These are phyloP conservation scores for Lathyrus aphaca DNA, from an alignment of 306 rosid genomes.

Conservation along the genomic window DNA sequence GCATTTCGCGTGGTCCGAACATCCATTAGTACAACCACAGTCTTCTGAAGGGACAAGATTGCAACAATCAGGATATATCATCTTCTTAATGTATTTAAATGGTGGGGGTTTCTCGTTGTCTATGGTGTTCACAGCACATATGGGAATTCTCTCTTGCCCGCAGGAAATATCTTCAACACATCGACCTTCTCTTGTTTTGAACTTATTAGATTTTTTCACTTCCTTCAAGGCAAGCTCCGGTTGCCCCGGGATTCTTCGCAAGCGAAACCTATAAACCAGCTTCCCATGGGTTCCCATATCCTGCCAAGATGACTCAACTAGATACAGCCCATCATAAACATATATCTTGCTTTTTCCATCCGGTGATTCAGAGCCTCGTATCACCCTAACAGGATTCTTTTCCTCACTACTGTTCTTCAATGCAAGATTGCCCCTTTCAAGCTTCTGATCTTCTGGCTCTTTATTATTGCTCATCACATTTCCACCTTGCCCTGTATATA, in stretches of 20 bases:
- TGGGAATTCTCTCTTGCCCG: slow-evolving; percentile 77
- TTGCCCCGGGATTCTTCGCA: slow-evolving; percentile 72
- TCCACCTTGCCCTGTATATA: slow-evolving; percentile 91
- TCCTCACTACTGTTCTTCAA: slow-evolving; percentile 73
- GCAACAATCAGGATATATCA: slow-evolving; percentile 72
- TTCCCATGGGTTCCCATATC: slow-evolving; percentile 81
- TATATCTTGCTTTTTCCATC: slow-evolving; percentile 67
- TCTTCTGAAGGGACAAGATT: slow-evolving; percentile 56
- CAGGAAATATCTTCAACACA: slow-evolving; percentile 76
- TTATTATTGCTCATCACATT: slow-evolving; percentile 63
- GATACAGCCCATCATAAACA: slow-evolving; percentile 84
- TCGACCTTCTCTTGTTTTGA: slow-evolving; percentile 67
- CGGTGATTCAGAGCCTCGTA: slow-evolving; percentile 70
- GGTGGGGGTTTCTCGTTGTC: slow-evolving; percentile 80
- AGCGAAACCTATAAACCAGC: slow-evolving; percentile 70
- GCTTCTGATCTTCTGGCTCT: slow-evolving; percentile 96
- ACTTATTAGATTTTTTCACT: slow-evolving; percentile 73
- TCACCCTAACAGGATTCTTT: slow-evolving; percentile 82
- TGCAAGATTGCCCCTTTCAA: slow-evolving; percentile 91
- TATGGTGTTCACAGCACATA: slow-evolving; percentile 76
- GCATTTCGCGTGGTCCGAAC: slow-evolving; percentile 78
- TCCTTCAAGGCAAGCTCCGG: slow-evolving; percentile 89
- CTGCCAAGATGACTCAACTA: slow-evolving; percentile 75
- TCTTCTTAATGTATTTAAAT: slow-evolving; percentile 68
- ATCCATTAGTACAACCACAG: slow-evolving; percentile 67